Conservation (phyloP, 805 yeast genomes). For the Debaryomyces hansenii region DNA sequence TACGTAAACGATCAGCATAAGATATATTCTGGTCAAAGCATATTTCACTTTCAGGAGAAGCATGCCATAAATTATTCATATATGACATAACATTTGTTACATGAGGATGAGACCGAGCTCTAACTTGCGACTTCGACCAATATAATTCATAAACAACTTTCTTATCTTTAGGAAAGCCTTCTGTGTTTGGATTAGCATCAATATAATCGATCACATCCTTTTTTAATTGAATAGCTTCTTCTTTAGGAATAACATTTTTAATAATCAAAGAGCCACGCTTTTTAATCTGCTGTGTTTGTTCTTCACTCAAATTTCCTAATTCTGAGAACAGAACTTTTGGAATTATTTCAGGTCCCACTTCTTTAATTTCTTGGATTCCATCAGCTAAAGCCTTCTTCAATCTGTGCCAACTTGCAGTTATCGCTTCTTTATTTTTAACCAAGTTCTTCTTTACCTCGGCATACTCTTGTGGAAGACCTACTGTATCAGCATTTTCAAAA, state of each 20-base stretch:
- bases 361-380: constrained; percentile 16
- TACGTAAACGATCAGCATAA: constrained; percentile 45
- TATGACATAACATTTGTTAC: constrained; percentile 24
- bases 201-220: constrained; percentile 21
- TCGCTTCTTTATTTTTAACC: constrained; percentile 2
- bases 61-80: constrained; percentile 27
- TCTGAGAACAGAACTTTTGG: constrained; percentile 22
- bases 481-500: not conserved
- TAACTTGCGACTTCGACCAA: constrained; percentile 40
- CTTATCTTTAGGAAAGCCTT: constrained; percentile 23
- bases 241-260: constrained; percentile 26
- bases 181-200: constrained; percentile 24
- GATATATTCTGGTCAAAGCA: constrained; percentile 31
- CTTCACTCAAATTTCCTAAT: constrained; percentile 5
- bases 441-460: constrained; percentile 2
- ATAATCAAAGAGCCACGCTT: constrained; percentile 28
- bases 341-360: constrained; percentile 18
- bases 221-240: constrained; percentile 21
- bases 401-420: constrained; percentile 21
- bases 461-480: constrained; percentile 1
- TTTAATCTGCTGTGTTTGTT: not conserved
- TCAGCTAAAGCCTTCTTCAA: constrained; percentile 21
- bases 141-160: constrained; percentile 30
- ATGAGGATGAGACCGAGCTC: constrained; percentile 40
- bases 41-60: constrained; percentile 22